A percentile compares a stretch with the other conserved stretches of the same genome.
Evolutionary conservation across 805 yeast genomes (phyloP).

Genomic region (Saccharomycopsis capsularis): DNA sequence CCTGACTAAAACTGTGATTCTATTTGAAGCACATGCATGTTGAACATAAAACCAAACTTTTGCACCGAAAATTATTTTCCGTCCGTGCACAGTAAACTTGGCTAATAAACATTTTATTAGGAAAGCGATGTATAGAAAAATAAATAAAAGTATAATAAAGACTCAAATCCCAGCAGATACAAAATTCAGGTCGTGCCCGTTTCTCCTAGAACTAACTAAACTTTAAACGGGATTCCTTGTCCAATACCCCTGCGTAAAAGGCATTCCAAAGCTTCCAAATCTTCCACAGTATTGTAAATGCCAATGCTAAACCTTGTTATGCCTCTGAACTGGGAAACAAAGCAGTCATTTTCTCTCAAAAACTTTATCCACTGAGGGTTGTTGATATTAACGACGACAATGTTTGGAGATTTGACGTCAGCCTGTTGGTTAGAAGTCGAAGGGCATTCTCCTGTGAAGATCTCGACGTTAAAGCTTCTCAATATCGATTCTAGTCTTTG

Average conservation of each 20-base stretch:
- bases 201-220: neutral
- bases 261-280: constrained; percentile 9
- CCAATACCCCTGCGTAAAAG: constrained; percentile 11
- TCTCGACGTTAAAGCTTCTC: constrained; percentile 2
- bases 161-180: too few species aligned
- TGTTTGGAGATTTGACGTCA: constrained; percentile 7
- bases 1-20: too few species aligned
- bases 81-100: too few species aligned
- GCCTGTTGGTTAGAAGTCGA: too few species aligned
- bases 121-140: too few species aligned
- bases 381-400: constrained; percentile 14
- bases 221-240: constrained; percentile 8
- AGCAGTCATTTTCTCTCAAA: constrained; percentile 12
- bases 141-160: too few species aligned
- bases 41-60: too few species aligned
- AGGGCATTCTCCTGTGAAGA: neutral
- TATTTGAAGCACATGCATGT: too few species aligned
- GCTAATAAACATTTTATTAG: too few species aligned
- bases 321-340: constrained; percentile 19
- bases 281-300: constrained; percentile 17
- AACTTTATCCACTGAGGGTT: constrained; percentile 20
- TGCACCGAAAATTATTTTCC: too few species aligned
- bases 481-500: constrained; percentile 5
- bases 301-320: constrained; percentile 20
- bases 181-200: too few species aligned